A percentile compares a stretch with the other conserved stretches of the same genome.
phyloP scores from a whole-genome alignment of 164 flowering plant genomes.

The Liquidambar formosana region DNA sequence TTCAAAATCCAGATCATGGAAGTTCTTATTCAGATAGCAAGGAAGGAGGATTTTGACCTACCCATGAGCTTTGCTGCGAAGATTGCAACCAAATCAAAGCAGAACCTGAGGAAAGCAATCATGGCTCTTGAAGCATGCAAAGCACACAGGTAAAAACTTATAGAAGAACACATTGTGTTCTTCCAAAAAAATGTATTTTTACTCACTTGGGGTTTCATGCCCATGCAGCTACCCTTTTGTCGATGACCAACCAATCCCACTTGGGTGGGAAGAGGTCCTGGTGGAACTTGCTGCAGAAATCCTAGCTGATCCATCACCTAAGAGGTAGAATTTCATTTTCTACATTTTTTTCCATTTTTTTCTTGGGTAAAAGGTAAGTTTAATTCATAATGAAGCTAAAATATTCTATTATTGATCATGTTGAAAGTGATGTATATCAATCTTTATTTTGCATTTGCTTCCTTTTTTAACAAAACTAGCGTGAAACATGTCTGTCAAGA shows the following conservation, averaged over 20 bases:
- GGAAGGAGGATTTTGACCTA: conserved; percentile 61
- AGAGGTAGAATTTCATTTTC: conserved; percentile 32
- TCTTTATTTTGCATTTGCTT: neutral
- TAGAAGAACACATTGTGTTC: neutral
- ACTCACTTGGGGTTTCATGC: conserved; percentile 12
- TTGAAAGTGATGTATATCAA: neutral
- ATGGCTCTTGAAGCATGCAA: conserved; percentile 90
- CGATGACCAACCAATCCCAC: conserved; percentile 73
- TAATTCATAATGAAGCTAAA: neutral
- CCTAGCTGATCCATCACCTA: conserved; percentile 58
- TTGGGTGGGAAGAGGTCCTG: conserved; percentile 74
- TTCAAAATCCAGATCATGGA: conserved; percentile 53
- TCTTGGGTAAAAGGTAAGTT: neutral
- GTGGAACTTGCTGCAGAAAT: conserved; percentile 64
- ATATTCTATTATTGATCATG: neutral
- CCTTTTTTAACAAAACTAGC: neutral
- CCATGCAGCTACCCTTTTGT: conserved; percentile 64
- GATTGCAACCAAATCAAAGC: conserved; percentile 70
- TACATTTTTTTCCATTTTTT: neutral
- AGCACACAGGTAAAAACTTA: conserved; percentile 56
- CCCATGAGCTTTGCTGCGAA: conserved; percentile 63
- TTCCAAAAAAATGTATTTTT: neutral
- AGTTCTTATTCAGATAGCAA: conserved; percentile 62
- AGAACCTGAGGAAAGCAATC: conserved; percentile 66
- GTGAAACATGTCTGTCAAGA: neutral